Base-by-base conservation (phyloP, 305 asterid species). In the Fraxinus velutina region DNA sequence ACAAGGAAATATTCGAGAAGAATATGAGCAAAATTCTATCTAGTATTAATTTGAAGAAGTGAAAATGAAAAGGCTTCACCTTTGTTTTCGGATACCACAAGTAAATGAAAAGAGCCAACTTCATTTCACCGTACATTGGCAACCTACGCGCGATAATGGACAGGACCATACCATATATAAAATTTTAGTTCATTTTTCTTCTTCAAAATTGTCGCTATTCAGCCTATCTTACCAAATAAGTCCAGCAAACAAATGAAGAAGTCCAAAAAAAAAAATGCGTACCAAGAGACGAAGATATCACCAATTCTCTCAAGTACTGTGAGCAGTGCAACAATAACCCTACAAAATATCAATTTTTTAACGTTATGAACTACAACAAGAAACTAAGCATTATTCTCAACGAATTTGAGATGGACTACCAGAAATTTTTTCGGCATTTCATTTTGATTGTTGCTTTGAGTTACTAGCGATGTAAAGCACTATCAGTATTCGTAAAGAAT, bases 41-140 rank as follows among this genome's bases (percentile, higher is more conserved):
- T n/a, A 50, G 64, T 17, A 24, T 64, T 24, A 64, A 64, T 64
- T 22, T 64, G 32, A 64, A 64, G 73, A 10, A 19, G 75, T 10
- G 3, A 3, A 1, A 64, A 30, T 12, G 8, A 9, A 22, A 42
- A 55, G 29, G 22, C 9, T 77, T 52, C 84, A 92, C 98, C 97
- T 84, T 90, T 4, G 94, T 91, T 89, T 87, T 92, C 4, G 99
- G 98, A 83, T 93, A 92, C 99, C 99, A 95, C 52, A 95, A 82
- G 88, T 92, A 95, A 80, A 95, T 92, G 86, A 94, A 89, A 37
- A 95, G 90, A 0, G 97, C 99, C 88, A 95, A 81, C 82, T 95
- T 95, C 90, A 92, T 81, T 82, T 94, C 99, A 39, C 91, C 87
- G 73, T 95, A 95, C 97, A 95, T 92, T 30, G 99, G 99, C 86